These are phyloP conservation scores for Leptosphaerulina australis DNA, from an alignment of 2,329 filamentous ascomycete species.

Conservation along the genomic window DNA sequence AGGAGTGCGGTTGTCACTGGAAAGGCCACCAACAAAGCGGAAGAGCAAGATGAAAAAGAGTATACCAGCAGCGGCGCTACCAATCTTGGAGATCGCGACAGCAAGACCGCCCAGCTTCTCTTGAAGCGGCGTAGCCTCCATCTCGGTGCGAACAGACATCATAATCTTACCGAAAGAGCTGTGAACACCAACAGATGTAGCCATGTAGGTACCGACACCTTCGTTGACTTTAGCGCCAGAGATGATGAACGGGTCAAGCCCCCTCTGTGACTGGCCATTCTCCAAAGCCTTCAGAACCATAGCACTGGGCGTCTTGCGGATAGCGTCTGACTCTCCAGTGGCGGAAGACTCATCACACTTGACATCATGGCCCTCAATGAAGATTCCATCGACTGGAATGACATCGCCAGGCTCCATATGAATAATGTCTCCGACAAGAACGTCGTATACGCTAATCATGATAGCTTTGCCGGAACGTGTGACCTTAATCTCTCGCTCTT, in stretches of 20 bases:
- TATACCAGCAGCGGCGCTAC: slow-evolving; percentile 47
- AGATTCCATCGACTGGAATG: slow-evolving; percentile 71
- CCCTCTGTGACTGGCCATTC: slow-evolving; percentile 54
- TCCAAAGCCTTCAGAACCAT: slow-evolving; percentile 64
- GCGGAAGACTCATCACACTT: slow-evolving; percentile 76
- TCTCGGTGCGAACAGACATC: slow-evolving; percentile 61
- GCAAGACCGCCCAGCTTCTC: slow-evolving; percentile 60
- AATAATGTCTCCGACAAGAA: slow-evolving; percentile 72
- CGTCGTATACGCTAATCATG: slow-evolving; percentile 63
- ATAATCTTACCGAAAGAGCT: slow-evolving; percentile 63
- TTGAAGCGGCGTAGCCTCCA: slow-evolving; percentile 61
- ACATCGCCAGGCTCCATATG: slow-evolving; percentile 72
- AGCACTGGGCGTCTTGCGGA: slow-evolving; percentile 68
- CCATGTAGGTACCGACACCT: slow-evolving; percentile 58
- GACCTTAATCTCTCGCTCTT: slow-evolving; percentile 44
- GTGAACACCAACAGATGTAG: slow-evolving; percentile 61
- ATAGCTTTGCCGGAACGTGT: slow-evolving; percentile 69
- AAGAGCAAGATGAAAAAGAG: slow-evolving; percentile 51
- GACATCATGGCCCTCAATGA: slow-evolving; percentile 68
- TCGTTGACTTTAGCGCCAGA: slow-evolving; percentile 63
- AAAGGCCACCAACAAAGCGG: slow-evolving; percentile 45
- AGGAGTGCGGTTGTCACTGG: slow-evolving; percentile 30
- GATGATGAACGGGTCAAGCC: slow-evolving; percentile 69
- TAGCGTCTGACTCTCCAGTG: slow-evolving; percentile 73
- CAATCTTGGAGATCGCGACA: slow-evolving; percentile 59